Percentiles rank a stretch among this genome's conserved stretches.
Evolutionary conservation across 2,329 filamentous ascomycete genomes (phyloP).

Genomic region (Thermothelomyces thermophilus): DNA sequence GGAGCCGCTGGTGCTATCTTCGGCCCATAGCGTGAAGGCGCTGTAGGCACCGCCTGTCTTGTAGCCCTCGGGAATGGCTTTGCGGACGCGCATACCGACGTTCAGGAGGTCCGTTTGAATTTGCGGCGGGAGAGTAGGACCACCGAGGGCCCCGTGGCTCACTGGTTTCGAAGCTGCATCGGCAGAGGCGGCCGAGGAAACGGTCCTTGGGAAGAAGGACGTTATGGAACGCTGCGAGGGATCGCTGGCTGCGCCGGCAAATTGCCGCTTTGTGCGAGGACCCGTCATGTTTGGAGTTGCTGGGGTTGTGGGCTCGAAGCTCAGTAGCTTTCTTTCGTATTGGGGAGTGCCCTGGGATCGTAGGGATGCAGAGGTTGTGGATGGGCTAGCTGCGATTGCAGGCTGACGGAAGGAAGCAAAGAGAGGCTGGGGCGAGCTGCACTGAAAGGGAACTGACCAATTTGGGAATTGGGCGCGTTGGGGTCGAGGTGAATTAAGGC

Average conservation of each 20-base stretch:
- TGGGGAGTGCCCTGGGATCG: neutral
- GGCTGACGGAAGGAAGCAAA: neutral
- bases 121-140: conserved; percentile 51
- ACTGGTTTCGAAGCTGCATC: conserved; percentile 31
- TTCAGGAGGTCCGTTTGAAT: conserved; percentile 79
- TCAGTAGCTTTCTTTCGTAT: neutral
- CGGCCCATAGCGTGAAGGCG: conserved; percentile 48
- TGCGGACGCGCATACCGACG: conserved; percentile 91
- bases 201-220: conserved; percentile 46
- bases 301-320: neutral
- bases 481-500: conserved; percentile 1
- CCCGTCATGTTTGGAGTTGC: conserved; percentile 39
- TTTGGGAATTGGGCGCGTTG: conserved; percentile 1
- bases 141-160: conserved; percentile 24
- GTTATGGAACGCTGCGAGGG: conserved; percentile 57
- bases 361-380: neutral
- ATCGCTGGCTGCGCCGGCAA: conserved; percentile 53
- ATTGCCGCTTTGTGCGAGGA: conserved; percentile 54
- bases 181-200: conserved; percentile 21
- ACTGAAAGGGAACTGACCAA: neutral
- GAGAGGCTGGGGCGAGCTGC: conserved; percentile 1
- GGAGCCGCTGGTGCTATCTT: conserved; percentile 25
- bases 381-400: neutral
- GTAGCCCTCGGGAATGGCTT: conserved; percentile 89
- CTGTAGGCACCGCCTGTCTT: conserved; percentile 58